Percentiles rank a stretch among this genome's conserved stretches.
These are phyloP conservation scores for Chlamydomonas sp. DNA, from an alignment of 139 green algal genomes.

Conservation along the genomic window DNA sequence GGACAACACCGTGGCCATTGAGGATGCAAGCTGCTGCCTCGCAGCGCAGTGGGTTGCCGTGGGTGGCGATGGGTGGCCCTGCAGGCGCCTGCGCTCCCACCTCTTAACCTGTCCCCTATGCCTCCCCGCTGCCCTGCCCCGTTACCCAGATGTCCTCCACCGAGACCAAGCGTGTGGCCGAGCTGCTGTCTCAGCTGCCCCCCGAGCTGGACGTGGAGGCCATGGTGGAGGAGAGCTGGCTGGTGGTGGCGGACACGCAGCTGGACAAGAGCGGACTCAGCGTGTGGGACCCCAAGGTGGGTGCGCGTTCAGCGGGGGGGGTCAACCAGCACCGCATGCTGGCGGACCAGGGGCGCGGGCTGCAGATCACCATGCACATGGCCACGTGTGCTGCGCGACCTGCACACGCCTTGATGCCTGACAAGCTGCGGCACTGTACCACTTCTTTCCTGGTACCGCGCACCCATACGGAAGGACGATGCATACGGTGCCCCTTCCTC, in stretches of 20 bases:
- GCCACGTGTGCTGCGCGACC: too few relatives aligned
- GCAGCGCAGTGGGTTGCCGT: background rate
- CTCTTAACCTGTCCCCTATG: background rate
- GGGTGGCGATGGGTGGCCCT: background rate
- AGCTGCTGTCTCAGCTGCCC: conserved; percentile 48
- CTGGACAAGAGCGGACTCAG: background rate
- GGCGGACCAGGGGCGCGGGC: too few relatives aligned
- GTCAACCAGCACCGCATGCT: too few relatives aligned
- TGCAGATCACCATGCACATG: too few relatives aligned
- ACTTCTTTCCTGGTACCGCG: too few relatives aligned
- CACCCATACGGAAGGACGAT: too few relatives aligned
- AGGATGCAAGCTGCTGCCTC: background rate
- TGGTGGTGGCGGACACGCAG: conserved; percentile 35
- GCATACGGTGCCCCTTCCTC: too few relatives aligned
- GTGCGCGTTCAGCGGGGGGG: background rate
- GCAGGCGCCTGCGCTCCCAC: background rate
- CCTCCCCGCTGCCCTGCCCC: background rate
- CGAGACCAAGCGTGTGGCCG: conserved; percentile 42
- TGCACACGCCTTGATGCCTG: too few relatives aligned
- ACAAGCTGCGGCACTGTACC: too few relatives aligned
- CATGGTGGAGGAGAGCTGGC: conserved; percentile 46
- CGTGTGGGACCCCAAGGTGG: background rate
- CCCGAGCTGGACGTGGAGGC: conserved; percentile 43
- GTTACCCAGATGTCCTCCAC: conserved; percentile 1
- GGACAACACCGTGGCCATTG: background rate